A percentile compares a stretch with the other conserved stretches of the same genome.
Conservation (phyloP, 179 eudicot species). For the Spinacia oleracea region DNA sequence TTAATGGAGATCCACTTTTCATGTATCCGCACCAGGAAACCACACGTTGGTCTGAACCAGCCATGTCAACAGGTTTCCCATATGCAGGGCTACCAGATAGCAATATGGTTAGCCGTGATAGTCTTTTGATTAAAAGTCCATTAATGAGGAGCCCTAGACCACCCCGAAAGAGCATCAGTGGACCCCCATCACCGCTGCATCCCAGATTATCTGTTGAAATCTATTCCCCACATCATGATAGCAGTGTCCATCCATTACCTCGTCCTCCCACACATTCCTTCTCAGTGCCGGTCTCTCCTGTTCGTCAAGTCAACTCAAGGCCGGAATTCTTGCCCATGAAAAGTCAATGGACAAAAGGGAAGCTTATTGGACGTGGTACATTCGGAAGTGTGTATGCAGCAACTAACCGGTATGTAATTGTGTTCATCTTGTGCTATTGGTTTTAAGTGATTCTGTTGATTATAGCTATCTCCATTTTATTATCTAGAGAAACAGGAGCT, state of each 20-base stretch:
- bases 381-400: constrained; percentile 86
- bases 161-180: constrained; percentile 33
- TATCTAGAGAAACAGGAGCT: constrained; percentile 80
- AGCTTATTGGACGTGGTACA: constrained; percentile 91
- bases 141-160: constrained; percentile 34
- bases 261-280: constrained; percentile 61
- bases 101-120: constrained; percentile 36
- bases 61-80: constrained; percentile 31
- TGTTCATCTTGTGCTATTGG: constrained; percentile 1
- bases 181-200: constrained; percentile 39
- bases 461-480: not conserved
- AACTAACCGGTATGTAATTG: constrained; percentile 55
- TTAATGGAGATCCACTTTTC: constrained; percentile 41
- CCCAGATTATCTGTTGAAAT: constrained; percentile 48
- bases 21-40: constrained; percentile 29
- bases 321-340: constrained; percentile 39
- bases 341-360: constrained; percentile 80
- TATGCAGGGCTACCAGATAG: constrained; percentile 38
- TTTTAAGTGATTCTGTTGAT: not conserved
- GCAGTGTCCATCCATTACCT: constrained; percentile 65
- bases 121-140: constrained; percentile 53
- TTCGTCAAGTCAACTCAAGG: constrained; percentile 36
- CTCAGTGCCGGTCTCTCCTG: constrained; percentile 38
- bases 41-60: constrained; percentile 56
- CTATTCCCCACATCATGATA: constrained; percentile 37